phyloP scores from a whole-genome alignment of 441 rosid genomes.

The Populus hybrid region DNA sequence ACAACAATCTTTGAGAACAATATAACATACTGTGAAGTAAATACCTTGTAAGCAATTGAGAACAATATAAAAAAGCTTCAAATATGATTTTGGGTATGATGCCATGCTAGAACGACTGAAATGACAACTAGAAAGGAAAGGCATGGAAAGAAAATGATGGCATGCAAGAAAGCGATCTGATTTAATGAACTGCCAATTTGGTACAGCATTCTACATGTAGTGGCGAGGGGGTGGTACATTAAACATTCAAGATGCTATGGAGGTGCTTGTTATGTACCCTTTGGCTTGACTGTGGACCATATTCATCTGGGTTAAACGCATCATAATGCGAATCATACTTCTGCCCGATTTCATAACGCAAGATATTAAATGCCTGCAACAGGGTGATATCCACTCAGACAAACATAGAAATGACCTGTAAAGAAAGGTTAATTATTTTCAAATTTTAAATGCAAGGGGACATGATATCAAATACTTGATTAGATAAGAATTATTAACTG shows the following conservation, averaged over 20 bases:
- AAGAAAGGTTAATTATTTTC: slow-evolving; percentile 24
- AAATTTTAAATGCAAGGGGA: slow-evolving; percentile 7
- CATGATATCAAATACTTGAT: too few relatives aligned
- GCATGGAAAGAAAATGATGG: background rate
- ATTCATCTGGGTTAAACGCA: slow-evolving; percentile 68
- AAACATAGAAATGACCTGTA: slow-evolving; percentile 24
- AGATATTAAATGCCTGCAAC: slow-evolving; percentile 66
- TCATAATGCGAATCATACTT: slow-evolving; percentile 82
- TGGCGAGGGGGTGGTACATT: slow-evolving; percentile 4
- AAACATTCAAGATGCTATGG: slow-evolving; percentile 2
- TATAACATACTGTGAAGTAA: background rate
- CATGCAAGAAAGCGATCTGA: background rate
- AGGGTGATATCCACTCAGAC: slow-evolving; percentile 22
- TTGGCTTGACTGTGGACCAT: slow-evolving; percentile 82
- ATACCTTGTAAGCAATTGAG: background rate
- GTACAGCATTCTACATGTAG: background rate
- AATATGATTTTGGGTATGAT: slow-evolving; percentile 5
- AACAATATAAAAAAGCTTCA: background rate
- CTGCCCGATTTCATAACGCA: slow-evolving; percentile 74
- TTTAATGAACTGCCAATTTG: background rate
- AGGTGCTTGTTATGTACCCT: slow-evolving; percentile 49
- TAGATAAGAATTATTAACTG: background rate
- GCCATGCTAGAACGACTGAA: background rate
- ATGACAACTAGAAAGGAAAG: background rate
- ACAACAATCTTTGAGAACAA: background rate